Base-by-base conservation (phyloP, 1,139 yeast species). In the Nakaseomyces glabratus region DNA sequence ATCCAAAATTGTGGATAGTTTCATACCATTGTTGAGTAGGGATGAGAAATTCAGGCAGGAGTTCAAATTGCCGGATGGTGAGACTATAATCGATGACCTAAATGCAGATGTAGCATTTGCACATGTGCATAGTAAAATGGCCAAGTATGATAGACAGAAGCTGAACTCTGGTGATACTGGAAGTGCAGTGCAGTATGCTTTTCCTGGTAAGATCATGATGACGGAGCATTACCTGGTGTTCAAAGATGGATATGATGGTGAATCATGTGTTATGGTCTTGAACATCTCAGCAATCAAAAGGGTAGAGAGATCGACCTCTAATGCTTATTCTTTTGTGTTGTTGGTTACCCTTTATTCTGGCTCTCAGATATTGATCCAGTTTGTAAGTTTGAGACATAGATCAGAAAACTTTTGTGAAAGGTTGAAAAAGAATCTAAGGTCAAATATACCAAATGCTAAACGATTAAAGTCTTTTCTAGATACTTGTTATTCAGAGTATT, bases 401-500 rank as follows among this genome's bases (percentile, higher is more conserved):
- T 76, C 93, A 37, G 97, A 90, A 56, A 68, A 68, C 43, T 88
- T 90, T 57, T 85, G 94, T 34, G 75, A 71, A 34, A 64, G 64
- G 28, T 62, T 88, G 44, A 82, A 82, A 51, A 59, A 66, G 9
- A 67, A 75, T 23, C 63, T 90, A 44, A 75, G 71, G 50, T 69
- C 71, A 30, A 85, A 84, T 52, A 62, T 82, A 26, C 65, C 73
- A 3, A 68, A 76, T 45, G 74, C 84, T n/a, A 66, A 70, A 34
- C 63, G 67, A 31, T 60, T 86, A 43, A 76, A 70, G 21, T 74
- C 77, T 1, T 86, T 86, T 51, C 64, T 84, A 28, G 69, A 69
- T 28, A 66, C 90, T 0, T 73, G 93, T 43, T 90, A 85, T 55
- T 86, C 96, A 0, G 97, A 90, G 52, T 88, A 82, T 53, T 64